Percentiles rank a stretch among this genome's conserved stretches.
phyloP scores from a whole-genome alignment of 305 asterid species.

The Rubia balearica region DNA sequence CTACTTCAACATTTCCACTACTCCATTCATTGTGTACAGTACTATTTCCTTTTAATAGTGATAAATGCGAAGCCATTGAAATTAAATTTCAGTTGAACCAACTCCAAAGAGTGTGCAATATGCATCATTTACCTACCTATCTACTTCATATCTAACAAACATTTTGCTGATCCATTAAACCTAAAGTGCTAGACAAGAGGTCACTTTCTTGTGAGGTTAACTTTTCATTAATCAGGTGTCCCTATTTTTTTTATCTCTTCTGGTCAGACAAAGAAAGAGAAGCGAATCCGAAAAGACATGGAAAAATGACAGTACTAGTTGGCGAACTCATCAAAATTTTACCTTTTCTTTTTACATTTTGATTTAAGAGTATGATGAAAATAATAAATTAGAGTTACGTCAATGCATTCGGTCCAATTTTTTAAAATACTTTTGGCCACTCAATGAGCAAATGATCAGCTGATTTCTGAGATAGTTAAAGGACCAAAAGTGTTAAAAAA shows the following conservation, averaged over 20 bases:
- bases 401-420: no score
- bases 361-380: no score
- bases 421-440: no score
- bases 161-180: neutral
- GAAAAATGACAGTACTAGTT: neutral
- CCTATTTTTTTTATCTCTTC: neutral
- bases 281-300: conserved; percentile 4
- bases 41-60: neutral
- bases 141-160: conserved; percentile 1
- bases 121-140: conserved; percentile 5
- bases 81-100: conserved; percentile 4
- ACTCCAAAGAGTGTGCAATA: neutral
- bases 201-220: conserved; percentile 2
- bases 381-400: no score
- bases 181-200: neutral
- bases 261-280: conserved; percentile 1
- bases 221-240: conserved; percentile 4
- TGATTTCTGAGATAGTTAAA: no score
- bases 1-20: neutral
- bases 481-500: no score
- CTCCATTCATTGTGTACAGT: neutral
- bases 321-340: neutral
- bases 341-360: no score
- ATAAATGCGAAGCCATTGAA: neutral
- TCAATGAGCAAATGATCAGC: no score